These are phyloP conservation scores for Blastosporella zonata DNA, from an alignment of 1,284 basidiomycete species.

Conservation along the genomic window DNA sequence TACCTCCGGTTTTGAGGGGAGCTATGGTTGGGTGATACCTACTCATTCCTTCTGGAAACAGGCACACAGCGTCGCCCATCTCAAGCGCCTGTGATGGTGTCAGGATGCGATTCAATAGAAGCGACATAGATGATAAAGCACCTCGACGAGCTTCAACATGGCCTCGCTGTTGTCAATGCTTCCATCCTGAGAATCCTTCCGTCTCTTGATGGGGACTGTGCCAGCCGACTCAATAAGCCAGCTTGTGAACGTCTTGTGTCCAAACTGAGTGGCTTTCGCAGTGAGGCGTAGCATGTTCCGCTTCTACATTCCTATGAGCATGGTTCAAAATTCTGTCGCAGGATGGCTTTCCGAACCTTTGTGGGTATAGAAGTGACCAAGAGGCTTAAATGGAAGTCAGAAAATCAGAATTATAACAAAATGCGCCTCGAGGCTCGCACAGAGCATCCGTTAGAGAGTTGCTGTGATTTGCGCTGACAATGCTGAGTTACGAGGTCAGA, in stretches of 20 bases:
- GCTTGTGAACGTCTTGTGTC: conserved; percentile 76
- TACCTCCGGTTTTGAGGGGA: conserved; percentile 81
- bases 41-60: conserved; percentile 84
- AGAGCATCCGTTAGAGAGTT: conserved; percentile 85
- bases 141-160: conserved; percentile 69
- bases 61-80: conserved; percentile 73
- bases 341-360: conserved; percentile 39
- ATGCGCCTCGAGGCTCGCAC: conserved; percentile 44
- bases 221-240: conserved; percentile 87
- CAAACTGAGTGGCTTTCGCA: conserved; percentile 83
- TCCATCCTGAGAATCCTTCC: conserved; percentile 60
- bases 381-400: conserved; percentile 40
- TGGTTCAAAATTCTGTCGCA: background rate
- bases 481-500: conserved; percentile 23
- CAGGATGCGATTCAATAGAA: conserved; percentile 1
- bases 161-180: conserved; percentile 62
- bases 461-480: conserved; percentile 77
- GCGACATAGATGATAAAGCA: conserved; percentile 22
- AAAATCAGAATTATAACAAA: background rate
- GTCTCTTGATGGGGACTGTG: conserved; percentile 76
- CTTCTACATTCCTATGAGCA: conserved; percentile 32
- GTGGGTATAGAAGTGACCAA: conserved; percentile 69
- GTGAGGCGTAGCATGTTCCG: conserved; percentile 81
- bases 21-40: conserved; percentile 80
- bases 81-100: conserved; percentile 57